Evolutionary conservation across 208 protist genomes (phyloP), one percentile per base, ranked within the genome.

Genomic region (Leishmania aethiopica): DNA sequence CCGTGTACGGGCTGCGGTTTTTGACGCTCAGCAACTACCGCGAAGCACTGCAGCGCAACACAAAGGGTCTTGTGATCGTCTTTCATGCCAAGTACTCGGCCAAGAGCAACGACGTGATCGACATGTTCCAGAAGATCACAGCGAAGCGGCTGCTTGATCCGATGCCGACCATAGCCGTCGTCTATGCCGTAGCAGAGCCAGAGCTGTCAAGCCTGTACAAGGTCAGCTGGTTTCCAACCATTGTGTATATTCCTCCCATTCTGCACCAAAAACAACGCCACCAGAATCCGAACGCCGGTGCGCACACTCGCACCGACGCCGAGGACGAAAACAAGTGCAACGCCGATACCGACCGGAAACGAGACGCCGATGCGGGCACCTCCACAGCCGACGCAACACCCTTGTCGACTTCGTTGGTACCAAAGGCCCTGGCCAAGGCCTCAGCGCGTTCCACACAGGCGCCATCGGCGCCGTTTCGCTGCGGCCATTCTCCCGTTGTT

Each of bases 21-120:
- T 77, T 90, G 53, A 91, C 88, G 13, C 37, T 96, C 28, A 55
- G 83, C 67, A 97, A 92, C 85, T 90, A 92, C 64, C 64, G 82
- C 22, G 79, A 86, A 17, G 67, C 84, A 35, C 79, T 97, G 57
- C 75, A 64, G 35, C 74, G 66, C 51, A 95, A 93, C 82, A 80
- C 75, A 13, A 86, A 80, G 77, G 94, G 94, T 10, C 79, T 94
- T 28, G 84, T 97, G 37, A 90, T 94, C 55, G 78, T 97, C 81
- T 97, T 97, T 80, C 94, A 97, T 85, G 94, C 91, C 28, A 92
- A 92, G 83, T 96, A 95, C 82, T 93, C 89, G 37, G 60, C 75
- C 35, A 91, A 92, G 73, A 96, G 92, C 76, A 92, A 91, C 75
- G 86, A 91, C 53, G 84, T 87, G 37, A 82, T 95, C 8, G 78